Evolutionary conservation across 257 asterid species (phyloP).

Genomic region (Rubia yunnanensis): DNA sequence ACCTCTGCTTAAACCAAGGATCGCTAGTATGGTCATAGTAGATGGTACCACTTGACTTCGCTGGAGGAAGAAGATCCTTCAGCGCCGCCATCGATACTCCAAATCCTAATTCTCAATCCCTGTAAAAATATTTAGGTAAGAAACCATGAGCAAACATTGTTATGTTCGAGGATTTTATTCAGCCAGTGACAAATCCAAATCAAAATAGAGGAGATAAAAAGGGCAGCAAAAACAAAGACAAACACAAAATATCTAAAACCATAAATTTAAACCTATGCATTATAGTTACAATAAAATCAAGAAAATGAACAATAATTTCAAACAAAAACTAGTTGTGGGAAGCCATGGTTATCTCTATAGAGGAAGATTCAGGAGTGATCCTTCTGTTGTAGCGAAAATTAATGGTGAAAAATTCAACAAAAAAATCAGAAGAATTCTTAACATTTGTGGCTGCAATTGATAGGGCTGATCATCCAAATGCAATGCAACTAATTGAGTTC

Average conservation of each 20-base stretch:
- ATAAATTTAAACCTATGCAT: constrained; percentile 38
- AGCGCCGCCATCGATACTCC: constrained; percentile 25
- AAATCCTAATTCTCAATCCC: neutral
- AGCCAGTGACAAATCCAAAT: too few species aligned
- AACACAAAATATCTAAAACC: too few species aligned
- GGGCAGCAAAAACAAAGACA: too few species aligned
- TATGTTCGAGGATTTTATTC: too few species aligned
- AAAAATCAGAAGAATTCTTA: constrained; percentile 32
- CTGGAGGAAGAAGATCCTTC: constrained; percentile 36
- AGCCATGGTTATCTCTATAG: constrained; percentile 35
- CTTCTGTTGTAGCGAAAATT: constrained; percentile 33
- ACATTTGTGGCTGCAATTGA: constrained; percentile 27
- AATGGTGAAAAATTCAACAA: constrained; percentile 22
- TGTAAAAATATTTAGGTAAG: too few species aligned
- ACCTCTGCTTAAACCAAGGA: constrained; percentile 49
- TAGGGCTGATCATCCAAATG: constrained; percentile 30
- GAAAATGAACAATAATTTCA: constrained; percentile 38
- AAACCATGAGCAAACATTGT: too few species aligned
- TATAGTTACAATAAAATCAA: constrained; percentile 34
- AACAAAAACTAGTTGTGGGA: constrained; percentile 37
- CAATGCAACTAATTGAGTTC: constrained; percentile 38
- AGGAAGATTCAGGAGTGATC: constrained; percentile 48
- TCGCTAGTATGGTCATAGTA: constrained; percentile 37
- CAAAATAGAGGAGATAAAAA: too few species aligned
- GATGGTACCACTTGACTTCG: constrained; percentile 19